Conservation (phyloP, 805 yeast species). For the Vanderwaltozyma tropicalis region DNA sequence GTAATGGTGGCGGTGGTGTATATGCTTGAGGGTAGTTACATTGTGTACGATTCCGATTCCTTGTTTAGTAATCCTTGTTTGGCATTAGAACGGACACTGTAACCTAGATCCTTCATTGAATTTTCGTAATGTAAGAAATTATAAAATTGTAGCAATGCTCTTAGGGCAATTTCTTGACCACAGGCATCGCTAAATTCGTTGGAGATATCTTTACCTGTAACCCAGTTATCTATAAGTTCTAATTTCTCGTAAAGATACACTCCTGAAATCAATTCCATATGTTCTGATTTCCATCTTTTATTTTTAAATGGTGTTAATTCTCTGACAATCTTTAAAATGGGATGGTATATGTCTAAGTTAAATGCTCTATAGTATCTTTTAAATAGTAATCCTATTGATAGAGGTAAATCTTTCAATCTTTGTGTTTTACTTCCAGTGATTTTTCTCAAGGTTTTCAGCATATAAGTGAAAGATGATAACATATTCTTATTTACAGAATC, state of each 20-base stretch:
- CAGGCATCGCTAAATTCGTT: constrained; percentile 66
- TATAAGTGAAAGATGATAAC: constrained; percentile 16
- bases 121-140: constrained; percentile 47
- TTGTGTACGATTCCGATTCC: constrained; percentile 1
- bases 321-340: constrained; percentile 64
- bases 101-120: constrained; percentile 49
- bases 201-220: constrained; percentile 69
- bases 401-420: constrained; percentile 34
- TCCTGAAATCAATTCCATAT: constrained; percentile 87
- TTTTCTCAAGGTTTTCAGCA: constrained; percentile 44
- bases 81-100: constrained; percentile 24
- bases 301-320: constrained; percentile 84
- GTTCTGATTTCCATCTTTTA: constrained; percentile 83
- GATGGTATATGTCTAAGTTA: constrained; percentile 52
- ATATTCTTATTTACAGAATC: constrained; percentile 2
- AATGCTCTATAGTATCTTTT: constrained; percentile 42
- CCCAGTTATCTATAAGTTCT: constrained; percentile 75
- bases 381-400: constrained; percentile 25
- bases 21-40: not conserved
- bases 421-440: constrained; percentile 62
- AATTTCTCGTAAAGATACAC: constrained; percentile 69
- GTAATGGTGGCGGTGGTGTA: too few relatives aligned
- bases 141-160: constrained; percentile 72
- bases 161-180: constrained; percentile 74
- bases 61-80: not conserved